A percentile compares a stretch with the other conserved stretches of the same genome.
Conservation (phyloP, 768 basidiomycete genomes). For the Fomitopsis pulvina region DNA sequence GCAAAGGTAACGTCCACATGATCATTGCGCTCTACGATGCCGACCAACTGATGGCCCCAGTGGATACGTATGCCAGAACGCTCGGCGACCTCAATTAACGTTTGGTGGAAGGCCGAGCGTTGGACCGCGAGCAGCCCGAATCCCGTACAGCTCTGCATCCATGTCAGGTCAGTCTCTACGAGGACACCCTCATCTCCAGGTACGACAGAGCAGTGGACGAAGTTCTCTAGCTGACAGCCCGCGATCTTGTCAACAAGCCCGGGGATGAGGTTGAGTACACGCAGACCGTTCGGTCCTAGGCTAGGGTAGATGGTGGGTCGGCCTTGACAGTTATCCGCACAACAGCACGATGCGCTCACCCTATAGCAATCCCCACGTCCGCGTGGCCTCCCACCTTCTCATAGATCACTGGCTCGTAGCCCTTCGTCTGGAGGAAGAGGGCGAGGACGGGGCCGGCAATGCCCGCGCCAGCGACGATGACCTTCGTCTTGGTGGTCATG, state of each 20-base stretch:
- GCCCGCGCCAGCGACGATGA: slow-evolving; percentile 32
- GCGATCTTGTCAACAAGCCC: slow-evolving; percentile 9
- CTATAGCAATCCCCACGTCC: slow-evolving; percentile 26
- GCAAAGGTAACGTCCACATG: slow-evolving; percentile 28
- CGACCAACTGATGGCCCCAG: slow-evolving; percentile 27
- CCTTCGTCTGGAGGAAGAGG: slow-evolving; percentile 29
- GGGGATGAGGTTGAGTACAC: slow-evolving; percentile 9
- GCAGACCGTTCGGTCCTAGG: slow-evolving; percentile 10
- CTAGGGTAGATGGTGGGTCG: not conserved
- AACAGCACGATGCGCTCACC: slow-evolving; percentile 15
- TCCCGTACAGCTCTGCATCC: slow-evolving; percentile 4
- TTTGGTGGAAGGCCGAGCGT: slow-evolving; percentile 24
- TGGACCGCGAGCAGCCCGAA: no score
- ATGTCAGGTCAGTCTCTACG: slow-evolving; percentile 17
- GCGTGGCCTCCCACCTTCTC: slow-evolving; percentile 19
- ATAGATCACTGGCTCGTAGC: slow-evolving; percentile 31
- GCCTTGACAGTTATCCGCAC: not conserved
- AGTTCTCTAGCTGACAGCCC: not conserved
- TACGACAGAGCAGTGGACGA: slow-evolving; percentile 9
- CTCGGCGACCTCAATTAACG: slow-evolving; percentile 26
- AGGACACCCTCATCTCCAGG: slow-evolving; percentile 23
- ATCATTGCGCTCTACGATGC: slow-evolving; percentile 24
- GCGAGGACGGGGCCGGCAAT: slow-evolving; percentile 35
- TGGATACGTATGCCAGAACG: slow-evolving; percentile 27
- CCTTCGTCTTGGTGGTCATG: slow-evolving; percentile 17